Evolutionary conservation across 1,139 yeast species (phyloP), one percentile per base, ranked within the genome.

Genomic region (Zhuliangozyma blackwelliae): DNA sequence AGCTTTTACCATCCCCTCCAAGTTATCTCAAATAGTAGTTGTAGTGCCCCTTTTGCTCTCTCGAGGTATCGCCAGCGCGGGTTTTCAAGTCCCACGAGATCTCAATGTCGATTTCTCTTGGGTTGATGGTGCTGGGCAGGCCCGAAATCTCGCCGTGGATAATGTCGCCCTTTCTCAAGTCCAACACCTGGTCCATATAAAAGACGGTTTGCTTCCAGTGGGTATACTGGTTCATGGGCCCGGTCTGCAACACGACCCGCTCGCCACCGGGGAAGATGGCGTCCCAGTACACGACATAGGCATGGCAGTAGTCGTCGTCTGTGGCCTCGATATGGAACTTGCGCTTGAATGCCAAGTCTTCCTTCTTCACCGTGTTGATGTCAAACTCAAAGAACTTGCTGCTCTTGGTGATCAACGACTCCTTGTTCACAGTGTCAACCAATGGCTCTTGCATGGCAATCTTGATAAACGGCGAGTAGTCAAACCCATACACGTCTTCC

Each of bases 121-220:
- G 95, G 61, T 92, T 90, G 40, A 51, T 56, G 38, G 62, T 62
- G 59, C 87, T 89, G 43, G 97, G 97, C 55, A 81, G 72, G 45
- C 88, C 82, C 7, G 84, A 76, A 44, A 92, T 67, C 28, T 68
- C 66, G 34, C 97, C 95, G 41, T 75, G 72, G 47, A 94, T 71
- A 28, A 59, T 56, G 52, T 92, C 98, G 40, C 92, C 96, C 48
- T 75, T 72, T 56, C 82, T 83, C 47, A 88, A 68, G 55, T 83
- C 85, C 48, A 90, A 65, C 26, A 86, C 95, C 53, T 87, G 88
- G 52, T 78, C 80, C 59, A 92, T 75, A 63, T 92, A 94, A 65
- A 94, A 89, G 2, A 92, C 95, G 13, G 97, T 86, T 67, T 92
- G 98, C 62, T 92, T 94, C 99, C 99, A 94, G 59, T 86, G 95